Evolutionary conservation across 2,329 filamentous ascomycete species (phyloP).

Genomic region (Epichloe scottii): DNA sequence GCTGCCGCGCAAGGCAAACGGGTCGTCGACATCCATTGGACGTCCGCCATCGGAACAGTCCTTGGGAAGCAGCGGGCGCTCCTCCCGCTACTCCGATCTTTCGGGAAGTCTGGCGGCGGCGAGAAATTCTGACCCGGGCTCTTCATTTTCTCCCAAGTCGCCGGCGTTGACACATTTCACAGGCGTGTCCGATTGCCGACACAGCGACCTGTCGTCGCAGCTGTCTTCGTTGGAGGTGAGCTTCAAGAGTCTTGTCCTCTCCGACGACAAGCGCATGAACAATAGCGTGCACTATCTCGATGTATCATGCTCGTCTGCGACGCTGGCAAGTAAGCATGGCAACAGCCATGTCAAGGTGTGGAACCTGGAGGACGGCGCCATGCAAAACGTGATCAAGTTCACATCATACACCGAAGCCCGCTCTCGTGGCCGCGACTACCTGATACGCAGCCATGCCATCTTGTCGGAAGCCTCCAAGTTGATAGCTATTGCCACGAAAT

Average conservation of each 20-base stretch:
- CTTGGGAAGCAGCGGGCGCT: constrained; percentile 1
- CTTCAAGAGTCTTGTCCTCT: constrained; percentile 13
- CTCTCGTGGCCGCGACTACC: constrained; percentile 26
- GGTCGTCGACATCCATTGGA: constrained; percentile 2
- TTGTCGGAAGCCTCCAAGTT: constrained; percentile 26
- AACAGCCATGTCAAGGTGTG: constrained; percentile 84
- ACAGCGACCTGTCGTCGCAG: neutral
- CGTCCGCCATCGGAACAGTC: constrained; percentile 2
- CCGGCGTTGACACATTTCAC: neutral
- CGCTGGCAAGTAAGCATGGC: constrained; percentile 24
- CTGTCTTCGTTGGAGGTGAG: constrained; percentile 7
- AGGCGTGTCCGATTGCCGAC: neutral
- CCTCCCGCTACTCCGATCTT: constrained; percentile 5
- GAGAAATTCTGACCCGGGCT: neutral
- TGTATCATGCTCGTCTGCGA: constrained; percentile 19
- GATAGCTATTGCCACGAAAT: constrained; percentile 25
- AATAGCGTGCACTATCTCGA: constrained; percentile 24
- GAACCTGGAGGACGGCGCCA: constrained; percentile 69
- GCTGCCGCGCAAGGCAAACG: constrained; percentile 1
- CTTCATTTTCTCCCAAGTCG: neutral
- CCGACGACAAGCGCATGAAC: constrained; percentile 18
- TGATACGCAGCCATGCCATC: constrained; percentile 30
- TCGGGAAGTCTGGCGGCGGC: neutral
- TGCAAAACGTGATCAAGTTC: constrained; percentile 36
- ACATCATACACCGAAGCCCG: constrained; percentile 26